Conservation (phyloP, 1,139 yeast genomes). For the Arxiozyma bovina region DNA sequence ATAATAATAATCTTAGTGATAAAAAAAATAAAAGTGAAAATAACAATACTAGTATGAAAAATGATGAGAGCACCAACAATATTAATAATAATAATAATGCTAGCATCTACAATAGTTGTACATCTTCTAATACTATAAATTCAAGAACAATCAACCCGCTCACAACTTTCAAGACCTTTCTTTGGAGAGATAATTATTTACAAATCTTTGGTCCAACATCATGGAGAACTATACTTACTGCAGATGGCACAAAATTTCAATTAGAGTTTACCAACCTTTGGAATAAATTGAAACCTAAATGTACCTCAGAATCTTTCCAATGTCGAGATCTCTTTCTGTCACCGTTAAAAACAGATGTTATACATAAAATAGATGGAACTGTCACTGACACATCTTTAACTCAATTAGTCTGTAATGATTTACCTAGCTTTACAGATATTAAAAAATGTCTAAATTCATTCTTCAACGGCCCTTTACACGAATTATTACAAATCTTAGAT, state of each 20-base stretch:
- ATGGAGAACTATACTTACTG: constrained; percentile 15
- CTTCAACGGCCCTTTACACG: constrained; percentile 18
- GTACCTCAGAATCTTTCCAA: background rate
- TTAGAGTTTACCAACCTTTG: constrained; percentile 17
- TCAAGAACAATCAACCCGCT: background rate
- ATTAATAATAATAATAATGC: background rate
- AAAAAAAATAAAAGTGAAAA: background rate
- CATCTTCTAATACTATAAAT: background rate
- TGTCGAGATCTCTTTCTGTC: background rate
- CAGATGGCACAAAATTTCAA: constrained; percentile 14
- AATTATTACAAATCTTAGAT: constrained; percentile 16
- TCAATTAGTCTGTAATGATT: constrained; percentile 12
- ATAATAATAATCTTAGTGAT: background rate
- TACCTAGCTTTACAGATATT: constrained; percentile 18
- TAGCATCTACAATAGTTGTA: background rate
- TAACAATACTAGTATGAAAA: background rate
- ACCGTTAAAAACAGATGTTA: background rate
- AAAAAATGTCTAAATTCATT: constrained; percentile 11
- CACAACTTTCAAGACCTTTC: constrained; percentile 1
- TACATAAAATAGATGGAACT: background rate
- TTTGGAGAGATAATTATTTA: constrained; percentile 3
- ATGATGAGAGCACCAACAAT: background rate
- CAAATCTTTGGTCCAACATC: constrained; percentile 24
- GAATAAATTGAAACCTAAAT: constrained; percentile 17
- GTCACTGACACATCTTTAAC: constrained; percentile 2